Evolutionary conservation across 768 basidiomycete species (phyloP), one percentile per base, ranked within the genome.

Genomic region (Mycena indigotica): DNA sequence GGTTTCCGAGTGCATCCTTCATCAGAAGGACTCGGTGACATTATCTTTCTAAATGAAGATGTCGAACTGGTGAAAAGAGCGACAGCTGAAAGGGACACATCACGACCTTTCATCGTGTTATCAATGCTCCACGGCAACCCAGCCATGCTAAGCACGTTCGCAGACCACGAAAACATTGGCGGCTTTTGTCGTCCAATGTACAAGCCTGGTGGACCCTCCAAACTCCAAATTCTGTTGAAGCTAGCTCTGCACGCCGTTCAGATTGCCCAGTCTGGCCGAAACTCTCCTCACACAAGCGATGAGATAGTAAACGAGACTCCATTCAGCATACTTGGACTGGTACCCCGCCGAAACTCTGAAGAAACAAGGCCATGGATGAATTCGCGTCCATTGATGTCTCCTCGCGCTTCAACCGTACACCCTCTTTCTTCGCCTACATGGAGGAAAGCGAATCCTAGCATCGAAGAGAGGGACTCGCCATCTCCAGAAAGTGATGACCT

Each of bases 181-280:
- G 94, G 94, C 25, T 90, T 92, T 71, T 93, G 91, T 71, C 87
- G 91, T n/a, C 77, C 93, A 23, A 73, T 95, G 13, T 91, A 88
- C 81, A 98, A 97, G 69, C 95, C 95, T 10, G 86, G 86, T 24
- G 93, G 94, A 2, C 95, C 95, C 3, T 82, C 84, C 41, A 84
- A 88, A 21, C 79, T 96, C 55, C 80, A 85, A 25, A 69, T 79
- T 4, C 80, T 85, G 23, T 74, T 95, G 57, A 87, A 86, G 65
- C 80, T 87, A 10, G 81, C 82, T 68, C 56, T 87, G 24, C 81
- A 85, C 67, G 76, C 81, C 4, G 72, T 84, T 45, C 82, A 78
- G 48, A 84, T 87, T 41, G 75, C 76, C 41, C 58, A 72, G 57
- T 71, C 76, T 26, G 71, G 70, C 32, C 49, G 48, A n/a, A 53